Percentiles rank a stretch among this genome's conserved stretches.
These are phyloP conservation scores for Piromyces finnis DNA, from an alignment of 192 early-diverging fungal genomes.

Conservation along the genomic window DNA sequence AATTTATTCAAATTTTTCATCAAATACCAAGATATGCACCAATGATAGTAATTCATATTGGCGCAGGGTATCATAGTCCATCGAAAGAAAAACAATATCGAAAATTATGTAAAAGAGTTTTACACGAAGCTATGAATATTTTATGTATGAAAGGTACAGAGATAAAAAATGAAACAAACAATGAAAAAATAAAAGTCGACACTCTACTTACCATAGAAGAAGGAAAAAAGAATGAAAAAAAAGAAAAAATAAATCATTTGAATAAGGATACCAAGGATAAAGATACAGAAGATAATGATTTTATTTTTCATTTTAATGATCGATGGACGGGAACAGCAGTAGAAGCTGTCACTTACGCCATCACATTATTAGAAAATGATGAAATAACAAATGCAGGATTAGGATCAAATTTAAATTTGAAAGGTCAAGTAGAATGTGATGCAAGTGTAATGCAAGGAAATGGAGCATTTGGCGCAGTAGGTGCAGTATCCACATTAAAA, in stretches of 20 bases:
- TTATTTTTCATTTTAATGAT: too few species aligned
- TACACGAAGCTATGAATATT: not conserved
- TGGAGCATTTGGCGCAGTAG: constrained; percentile 60
- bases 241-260: too few species aligned
- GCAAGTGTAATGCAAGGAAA: constrained; percentile 55
- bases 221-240: too few species aligned
- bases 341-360: not conserved
- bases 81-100: not conserved
- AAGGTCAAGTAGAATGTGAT: constrained; percentile 68
- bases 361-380: constrained; percentile 14
- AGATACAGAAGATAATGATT: too few species aligned
- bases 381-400: constrained; percentile 37
- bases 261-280: too few species aligned
- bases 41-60: not conserved
- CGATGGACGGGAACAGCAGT: not conserved
- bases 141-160: not conserved
- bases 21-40: not conserved
- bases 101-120: not conserved
- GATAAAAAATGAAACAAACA: not conserved
- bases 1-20: not conserved
- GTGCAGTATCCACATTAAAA: constrained; percentile 17
- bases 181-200: not conserved
- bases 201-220: too few species aligned
- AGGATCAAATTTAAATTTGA: constrained; percentile 64
- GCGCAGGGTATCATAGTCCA: not conserved